A percentile compares a stretch with the other conserved stretches of the same genome.
Evolutionary conservation across 345 rosid genomes (phyloP).

Genomic region (Brassica incana): DNA sequence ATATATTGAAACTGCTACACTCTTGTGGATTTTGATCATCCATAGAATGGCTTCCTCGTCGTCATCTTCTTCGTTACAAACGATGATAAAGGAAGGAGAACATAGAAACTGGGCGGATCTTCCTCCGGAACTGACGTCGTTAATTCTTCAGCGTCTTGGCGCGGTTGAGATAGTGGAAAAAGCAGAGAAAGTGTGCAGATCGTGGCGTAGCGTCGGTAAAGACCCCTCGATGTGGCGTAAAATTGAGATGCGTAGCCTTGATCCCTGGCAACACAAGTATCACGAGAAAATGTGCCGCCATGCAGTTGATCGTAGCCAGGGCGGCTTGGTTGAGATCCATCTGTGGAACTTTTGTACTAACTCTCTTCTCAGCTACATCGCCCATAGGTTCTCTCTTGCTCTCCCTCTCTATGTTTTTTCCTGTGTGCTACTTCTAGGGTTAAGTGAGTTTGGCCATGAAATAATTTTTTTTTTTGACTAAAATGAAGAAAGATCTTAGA

Average conservation of each 20-base stretch:
- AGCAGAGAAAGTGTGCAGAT: conserved; percentile 55
- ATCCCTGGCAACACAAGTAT: background rate
- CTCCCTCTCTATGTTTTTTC: background rate
- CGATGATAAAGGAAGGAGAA: background rate
- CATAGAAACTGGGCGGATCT: background rate
- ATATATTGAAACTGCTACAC: background rate
- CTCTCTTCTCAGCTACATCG: conserved; percentile 49
- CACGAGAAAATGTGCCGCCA: conserved; percentile 38
- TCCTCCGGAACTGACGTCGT: conserved; percentile 9
- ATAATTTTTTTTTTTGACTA: too few species aligned
- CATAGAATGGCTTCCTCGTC: background rate
- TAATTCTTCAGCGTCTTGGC: conserved; percentile 49
- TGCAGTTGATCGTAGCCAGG: conserved; percentile 62
- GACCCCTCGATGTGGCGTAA: conserved; percentile 4
- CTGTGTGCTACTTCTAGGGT: too few species aligned
- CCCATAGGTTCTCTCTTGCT: conserved; percentile 37
- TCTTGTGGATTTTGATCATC: background rate
- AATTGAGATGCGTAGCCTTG: background rate
- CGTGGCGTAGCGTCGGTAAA: conserved; percentile 16
- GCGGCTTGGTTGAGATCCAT: conserved; percentile 46
- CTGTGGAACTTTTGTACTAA: conserved; percentile 45
- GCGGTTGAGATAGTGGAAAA: conserved; percentile 43
- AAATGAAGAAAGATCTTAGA: too few species aligned
- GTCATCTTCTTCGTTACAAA: background rate
- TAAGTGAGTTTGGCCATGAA: too few species aligned